Percentiles rank a stretch among this genome's conserved stretches.
phyloP scores from a whole-genome alignment of 2,329 filamentous ascomycete species.

The Penicillium sp. region DNA sequence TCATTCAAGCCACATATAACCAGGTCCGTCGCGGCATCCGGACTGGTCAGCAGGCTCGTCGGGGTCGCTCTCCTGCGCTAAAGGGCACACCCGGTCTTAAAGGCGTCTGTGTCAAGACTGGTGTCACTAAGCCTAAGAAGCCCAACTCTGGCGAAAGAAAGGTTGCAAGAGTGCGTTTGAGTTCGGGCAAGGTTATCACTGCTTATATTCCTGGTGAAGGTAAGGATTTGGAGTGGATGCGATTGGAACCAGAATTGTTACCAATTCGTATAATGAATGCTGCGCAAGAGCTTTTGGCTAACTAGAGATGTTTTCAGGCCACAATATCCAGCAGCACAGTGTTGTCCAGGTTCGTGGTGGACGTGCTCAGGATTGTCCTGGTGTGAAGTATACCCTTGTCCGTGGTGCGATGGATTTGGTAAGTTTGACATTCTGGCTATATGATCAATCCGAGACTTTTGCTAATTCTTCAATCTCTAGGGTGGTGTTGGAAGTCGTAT shows the following conservation, averaged over 20 bases:
- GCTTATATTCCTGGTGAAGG: slow-evolving; percentile 95
- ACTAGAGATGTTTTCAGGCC: slow-evolving; percentile 53
- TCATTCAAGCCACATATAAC: slow-evolving; percentile 66
- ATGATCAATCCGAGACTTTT: neutral
- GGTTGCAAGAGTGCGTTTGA: slow-evolving; percentile 86
- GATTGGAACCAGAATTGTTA: neutral
- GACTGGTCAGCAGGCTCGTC: slow-evolving; percentile 75
- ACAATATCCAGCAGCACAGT: slow-evolving; percentile 98
- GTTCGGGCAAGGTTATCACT: slow-evolving; percentile 81
- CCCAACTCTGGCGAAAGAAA: slow-evolving; percentile 98
- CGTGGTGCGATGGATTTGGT: slow-evolving; percentile 92
- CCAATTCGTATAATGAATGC: neutral
- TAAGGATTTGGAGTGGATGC: slow-evolving; percentile 25
- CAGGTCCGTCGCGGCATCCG: slow-evolving; percentile 78
- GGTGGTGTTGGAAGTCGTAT: slow-evolving; percentile 85
- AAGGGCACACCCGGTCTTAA: slow-evolving; percentile 78
- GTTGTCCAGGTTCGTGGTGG: slow-evolving; percentile 95
- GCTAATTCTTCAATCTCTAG: slow-evolving; percentile 51
- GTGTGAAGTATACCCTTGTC: slow-evolving; percentile 94
- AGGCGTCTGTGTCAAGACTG: slow-evolving; percentile 93
- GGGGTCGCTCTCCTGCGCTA: slow-evolving; percentile 85
- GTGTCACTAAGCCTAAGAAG: slow-evolving; percentile 94
- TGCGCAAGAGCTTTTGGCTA: neutral
- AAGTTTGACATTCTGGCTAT: slow-evolving; percentile 43
- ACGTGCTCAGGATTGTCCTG: slow-evolving; percentile 93